These are phyloP conservation scores for Chiua virens DNA, from an alignment of 768 basidiomycete genomes.

Conservation along the genomic window DNA sequence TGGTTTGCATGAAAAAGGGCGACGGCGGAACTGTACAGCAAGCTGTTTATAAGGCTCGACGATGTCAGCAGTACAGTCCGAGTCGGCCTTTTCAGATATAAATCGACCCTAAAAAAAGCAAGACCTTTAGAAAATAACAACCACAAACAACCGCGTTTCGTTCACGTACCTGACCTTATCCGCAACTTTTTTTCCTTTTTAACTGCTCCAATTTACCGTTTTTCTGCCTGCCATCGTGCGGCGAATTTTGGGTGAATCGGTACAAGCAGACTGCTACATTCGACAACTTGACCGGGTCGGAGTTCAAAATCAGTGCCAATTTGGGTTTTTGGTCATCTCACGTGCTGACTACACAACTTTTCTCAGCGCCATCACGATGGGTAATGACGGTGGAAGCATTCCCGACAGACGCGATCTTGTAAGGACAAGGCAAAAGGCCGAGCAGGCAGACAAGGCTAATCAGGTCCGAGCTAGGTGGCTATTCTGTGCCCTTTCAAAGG, in stretches of 20 bases:
- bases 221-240: too few species aligned
- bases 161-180: too few species aligned
- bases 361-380: constrained; percentile 48
- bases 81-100: constrained; percentile 6
- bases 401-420: constrained; percentile 83
- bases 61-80: constrained; percentile 1
- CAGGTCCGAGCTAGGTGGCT: constrained; percentile 87
- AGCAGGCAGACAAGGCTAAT: constrained; percentile 89
- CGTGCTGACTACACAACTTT: background rate
- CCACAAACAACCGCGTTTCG: constrained; percentile 18
- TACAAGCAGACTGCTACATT: too few species aligned
- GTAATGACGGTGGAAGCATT: constrained; percentile 88
- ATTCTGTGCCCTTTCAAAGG: constrained; percentile 95
- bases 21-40: constrained; percentile 6
- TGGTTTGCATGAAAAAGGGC: constrained; percentile 15
- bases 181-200: too few species aligned
- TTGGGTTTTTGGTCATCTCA: constrained; percentile 4
- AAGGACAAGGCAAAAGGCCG: constrained; percentile 71
- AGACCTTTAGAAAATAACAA: constrained; percentile 25
- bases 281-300: background rate
- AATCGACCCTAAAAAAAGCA: constrained; percentile 10
- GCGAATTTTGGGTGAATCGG: too few species aligned
- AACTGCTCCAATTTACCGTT: too few species aligned
- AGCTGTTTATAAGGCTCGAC: constrained; percentile 3
- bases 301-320: background rate